phyloP scores from a whole-genome alignment of 257 asterid genomes.

The Przewalskia tangutica region DNA sequence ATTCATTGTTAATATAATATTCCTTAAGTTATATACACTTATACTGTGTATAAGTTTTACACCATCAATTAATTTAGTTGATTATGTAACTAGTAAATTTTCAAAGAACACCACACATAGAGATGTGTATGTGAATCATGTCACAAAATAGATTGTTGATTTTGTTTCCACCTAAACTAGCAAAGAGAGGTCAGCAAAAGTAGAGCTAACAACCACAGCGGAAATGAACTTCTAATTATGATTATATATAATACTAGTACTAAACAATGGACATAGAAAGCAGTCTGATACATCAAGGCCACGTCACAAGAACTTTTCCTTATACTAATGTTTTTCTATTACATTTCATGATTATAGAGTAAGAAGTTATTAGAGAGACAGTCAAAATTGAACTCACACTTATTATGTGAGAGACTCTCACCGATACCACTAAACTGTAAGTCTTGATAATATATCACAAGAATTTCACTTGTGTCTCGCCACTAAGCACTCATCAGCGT shows the following conservation, averaged over 20 bases:
- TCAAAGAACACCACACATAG: too few species aligned
- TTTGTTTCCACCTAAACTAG: background rate
- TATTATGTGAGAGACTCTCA: background rate
- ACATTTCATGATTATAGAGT: background rate
- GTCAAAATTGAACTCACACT: background rate
- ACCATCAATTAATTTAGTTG: too few species aligned
- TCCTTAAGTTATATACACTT: too few species aligned
- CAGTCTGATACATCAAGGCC: background rate
- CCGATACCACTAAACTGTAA: background rate
- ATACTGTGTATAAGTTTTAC: too few species aligned
- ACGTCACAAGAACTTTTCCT: background rate
- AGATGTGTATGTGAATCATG: too few species aligned
- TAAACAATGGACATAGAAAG: background rate
- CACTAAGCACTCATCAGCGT: background rate
- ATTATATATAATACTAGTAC: too few species aligned
- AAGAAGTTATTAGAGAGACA: too few species aligned
- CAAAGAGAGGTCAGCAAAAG: slow-evolving; percentile 23
- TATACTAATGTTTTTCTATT: too few species aligned
- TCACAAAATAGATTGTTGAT: too few species aligned
- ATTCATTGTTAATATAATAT: background rate
- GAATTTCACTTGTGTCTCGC: background rate
- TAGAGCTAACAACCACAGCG: slow-evolving; percentile 8
- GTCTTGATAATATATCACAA: background rate
- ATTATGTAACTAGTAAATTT: too few species aligned
- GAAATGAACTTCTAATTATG: background rate